Evolutionary conservation across 495 filamentous ascomycete species (phyloP).

Genomic region (Amniculicola lignicola): DNA sequence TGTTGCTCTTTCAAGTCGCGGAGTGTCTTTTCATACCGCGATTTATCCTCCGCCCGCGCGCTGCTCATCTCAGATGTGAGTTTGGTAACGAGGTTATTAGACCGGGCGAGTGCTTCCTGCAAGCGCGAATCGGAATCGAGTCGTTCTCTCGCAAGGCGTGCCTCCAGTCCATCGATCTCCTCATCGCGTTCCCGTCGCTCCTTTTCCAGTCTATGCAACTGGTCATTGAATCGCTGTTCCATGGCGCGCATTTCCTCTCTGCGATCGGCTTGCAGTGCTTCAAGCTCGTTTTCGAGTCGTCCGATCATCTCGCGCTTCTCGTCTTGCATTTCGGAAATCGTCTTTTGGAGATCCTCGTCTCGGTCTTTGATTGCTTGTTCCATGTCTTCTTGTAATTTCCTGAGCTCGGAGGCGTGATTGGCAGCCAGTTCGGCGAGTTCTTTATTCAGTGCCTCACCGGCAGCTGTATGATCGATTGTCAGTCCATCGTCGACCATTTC

Average conservation of each 20-base stretch:
- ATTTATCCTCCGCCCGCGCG: not conserved
- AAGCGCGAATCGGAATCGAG: not conserved
- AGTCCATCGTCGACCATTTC: conserved; percentile 6
- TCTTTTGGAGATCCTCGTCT: not conserved
- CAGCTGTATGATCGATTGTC: not conserved
- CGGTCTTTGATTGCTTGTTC: not conserved
- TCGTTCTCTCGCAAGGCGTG: not conserved
- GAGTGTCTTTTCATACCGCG: not conserved
- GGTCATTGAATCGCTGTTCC: not conserved
- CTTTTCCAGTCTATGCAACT: not conserved
- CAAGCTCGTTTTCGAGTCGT: not conserved
- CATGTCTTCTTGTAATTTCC: not conserved
- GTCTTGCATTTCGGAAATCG: not conserved
- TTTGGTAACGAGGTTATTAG: not conserved
- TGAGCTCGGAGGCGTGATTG: not conserved
- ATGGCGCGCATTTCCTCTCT: not conserved
- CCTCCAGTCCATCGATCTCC: not conserved
- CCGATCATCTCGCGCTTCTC: not conserved
- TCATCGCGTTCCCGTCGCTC: not conserved
- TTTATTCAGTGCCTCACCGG: not conserved
- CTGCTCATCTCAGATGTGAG: not conserved
- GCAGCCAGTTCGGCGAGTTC: not conserved
- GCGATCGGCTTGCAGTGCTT: not conserved
- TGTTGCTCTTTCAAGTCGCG: not conserved
- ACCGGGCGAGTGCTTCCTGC: not conserved